Evolutionary conservation across 2,329 filamentous ascomycete genomes (phyloP), one percentile per base, ranked within the genome.

Genomic region (Colletotrichum gigasporum): DNA sequence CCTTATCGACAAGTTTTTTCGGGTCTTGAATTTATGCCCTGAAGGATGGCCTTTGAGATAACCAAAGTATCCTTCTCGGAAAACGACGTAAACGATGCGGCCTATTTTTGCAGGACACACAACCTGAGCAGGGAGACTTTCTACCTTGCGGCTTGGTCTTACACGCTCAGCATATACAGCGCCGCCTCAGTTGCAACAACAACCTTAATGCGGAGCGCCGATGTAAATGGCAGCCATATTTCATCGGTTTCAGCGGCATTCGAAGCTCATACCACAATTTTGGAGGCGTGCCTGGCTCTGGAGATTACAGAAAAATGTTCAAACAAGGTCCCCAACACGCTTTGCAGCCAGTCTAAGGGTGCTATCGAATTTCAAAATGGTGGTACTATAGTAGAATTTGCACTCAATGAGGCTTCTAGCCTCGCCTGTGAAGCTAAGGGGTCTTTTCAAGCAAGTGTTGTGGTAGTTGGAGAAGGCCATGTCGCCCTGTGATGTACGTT

Each of bases 91-190:
- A 20, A 35, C 14, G 26, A 16, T 2, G 16, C 54, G 9, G 37
- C 12, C 7, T 10, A 5, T 2, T 60, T 53, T 4, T 60, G 57
- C 39, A 35, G 2, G 2, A 16, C 7, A 6, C 20, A 54, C 0
- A 30, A 45, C 5, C 2, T 60, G 1, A 24, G 12, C 30, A 1
- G 8, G 11, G 57, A 60, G 14, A 14, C 39, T 1, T 54, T 60
- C n/a, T 54, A 18, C 20, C 4, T 47, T 4, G 6, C 57, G n/a
- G 48, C 48, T 2, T 54, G 48, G 57, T 28, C 28, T 14, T 60
- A 30, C 7, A 54, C 39, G 12, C 16, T 54, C 1, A 37, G 39
- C 39, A 3, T 60, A 7, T 54, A 60, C 37, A 24, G 30, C 11
- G 57, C 30, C 12, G 1, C 48, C 2, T 47, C 57, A 7, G 12